A percentile compares a stretch with the other conserved stretches of the same genome.
Evolutionary conservation across 768 basidiomycete species (phyloP).

Genomic region (Kwoniella newhampshirensis): DNA sequence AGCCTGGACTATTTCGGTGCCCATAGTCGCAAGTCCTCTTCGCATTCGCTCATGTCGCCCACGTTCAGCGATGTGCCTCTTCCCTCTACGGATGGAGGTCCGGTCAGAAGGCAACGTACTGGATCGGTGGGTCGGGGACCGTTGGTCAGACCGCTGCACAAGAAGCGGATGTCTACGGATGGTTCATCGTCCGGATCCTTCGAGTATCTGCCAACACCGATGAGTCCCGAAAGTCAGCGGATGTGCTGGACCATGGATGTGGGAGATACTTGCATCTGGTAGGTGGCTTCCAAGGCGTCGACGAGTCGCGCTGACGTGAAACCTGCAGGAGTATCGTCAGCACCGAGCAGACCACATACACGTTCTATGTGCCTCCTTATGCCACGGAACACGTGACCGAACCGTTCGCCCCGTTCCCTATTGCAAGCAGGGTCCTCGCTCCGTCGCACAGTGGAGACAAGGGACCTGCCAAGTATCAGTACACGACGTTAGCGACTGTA

Average conservation of each 20-base stretch:
- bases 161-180: slow-evolving; percentile 29
- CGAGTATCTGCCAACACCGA: slow-evolving; percentile 6
- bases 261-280: slow-evolving; percentile 41
- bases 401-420: slow-evolving; percentile 44
- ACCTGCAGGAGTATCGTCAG: slow-evolving; percentile 45
- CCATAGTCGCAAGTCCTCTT: slow-evolving; percentile 33
- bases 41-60: slow-evolving; percentile 33
- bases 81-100: slow-evolving; percentile 38
- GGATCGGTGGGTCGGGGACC: slow-evolving; percentile 32
- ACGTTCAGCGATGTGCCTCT: slow-evolving; percentile 19
- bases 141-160: slow-evolving; percentile 27
- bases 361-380: slow-evolving; percentile 43
- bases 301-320: not conserved
- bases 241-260: slow-evolving; percentile 38
- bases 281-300: not conserved
- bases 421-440: slow-evolving; percentile 23
- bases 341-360: slow-evolving; percentile 46
- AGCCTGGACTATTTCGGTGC: slow-evolving; percentile 42
- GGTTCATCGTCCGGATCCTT: slow-evolving; percentile 17
- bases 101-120: slow-evolving; percentile 34
- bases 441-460: slow-evolving; percentile 27
- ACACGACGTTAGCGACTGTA: slow-evolving; percentile 26
- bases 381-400: slow-evolving; percentile 14
- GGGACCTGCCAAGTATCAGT: slow-evolving; percentile 21
- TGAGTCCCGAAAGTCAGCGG: slow-evolving; percentile 11